Evolutionary conservation across 345 rosid species (phyloP).

Genomic region (Boechera divaricarpa): DNA sequence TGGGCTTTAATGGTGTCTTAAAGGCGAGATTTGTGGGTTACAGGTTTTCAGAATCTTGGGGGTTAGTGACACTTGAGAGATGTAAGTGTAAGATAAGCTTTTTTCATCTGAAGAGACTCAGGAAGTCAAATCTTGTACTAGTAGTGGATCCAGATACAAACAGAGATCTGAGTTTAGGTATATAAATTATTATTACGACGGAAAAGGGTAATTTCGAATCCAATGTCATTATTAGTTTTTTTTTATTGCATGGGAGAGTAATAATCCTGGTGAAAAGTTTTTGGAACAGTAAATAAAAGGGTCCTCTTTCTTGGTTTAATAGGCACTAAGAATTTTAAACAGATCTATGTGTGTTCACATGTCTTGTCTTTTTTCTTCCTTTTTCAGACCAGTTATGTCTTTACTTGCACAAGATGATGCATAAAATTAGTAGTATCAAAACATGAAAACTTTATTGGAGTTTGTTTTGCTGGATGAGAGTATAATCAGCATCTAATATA

Average conservation of each 20-base stretch:
- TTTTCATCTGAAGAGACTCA: slow-evolving; percentile 12
- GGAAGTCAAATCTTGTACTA: slow-evolving; percentile 34
- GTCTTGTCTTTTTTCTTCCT: slow-evolving; percentile 23
- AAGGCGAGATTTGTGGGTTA: slow-evolving; percentile 31
- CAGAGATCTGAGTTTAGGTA: slow-evolving; percentile 25
- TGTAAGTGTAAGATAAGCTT: slow-evolving; percentile 34
- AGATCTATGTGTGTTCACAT: slow-evolving; percentile 31
- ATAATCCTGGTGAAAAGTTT: slow-evolving; percentile 21
- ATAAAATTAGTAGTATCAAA: not conserved
- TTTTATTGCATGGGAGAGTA: slow-evolving; percentile 22
- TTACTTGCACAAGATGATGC: slow-evolving; percentile 4
- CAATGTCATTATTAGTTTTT: slow-evolving; percentile 33
- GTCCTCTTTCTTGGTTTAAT: not conserved
- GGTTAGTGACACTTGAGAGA: slow-evolving; percentile 30
- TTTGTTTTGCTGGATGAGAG: no score
- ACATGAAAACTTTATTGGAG: no score
- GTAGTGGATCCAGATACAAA: slow-evolving; percentile 10
- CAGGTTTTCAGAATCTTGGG: slow-evolving; percentile 5
- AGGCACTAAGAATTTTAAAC: not conserved
- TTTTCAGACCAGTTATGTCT: not conserved
- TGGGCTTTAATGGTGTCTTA: slow-evolving; percentile 20
- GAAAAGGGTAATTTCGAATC: slow-evolving; percentile 23
- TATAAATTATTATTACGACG: not conserved
- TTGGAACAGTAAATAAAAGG: slow-evolving; percentile 21
- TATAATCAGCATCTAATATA: no score